Conservation (phyloP, 2,329 filamentous ascomycete species). For the Fusarium cicatricum region DNA sequence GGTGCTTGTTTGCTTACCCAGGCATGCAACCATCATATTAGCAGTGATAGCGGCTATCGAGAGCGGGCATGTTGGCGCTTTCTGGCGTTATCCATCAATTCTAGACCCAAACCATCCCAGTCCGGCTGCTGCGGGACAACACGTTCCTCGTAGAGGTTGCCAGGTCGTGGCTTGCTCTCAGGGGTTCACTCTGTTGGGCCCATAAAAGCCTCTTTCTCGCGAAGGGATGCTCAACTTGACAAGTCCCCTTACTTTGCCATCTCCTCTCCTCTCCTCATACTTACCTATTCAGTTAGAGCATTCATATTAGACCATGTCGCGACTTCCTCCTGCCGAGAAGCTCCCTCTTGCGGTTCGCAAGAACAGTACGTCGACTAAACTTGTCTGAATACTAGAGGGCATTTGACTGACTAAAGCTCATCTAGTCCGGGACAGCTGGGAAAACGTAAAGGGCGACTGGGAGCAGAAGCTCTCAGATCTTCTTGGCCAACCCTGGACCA, state of each 20-base stretch:
- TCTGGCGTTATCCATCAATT: constrained; percentile 5
- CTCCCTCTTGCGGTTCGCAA: constrained; percentile 61
- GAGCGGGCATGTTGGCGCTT: background rate
- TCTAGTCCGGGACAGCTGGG: constrained; percentile 62
- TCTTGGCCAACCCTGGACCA: constrained; percentile 59
- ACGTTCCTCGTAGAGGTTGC: constrained; percentile 9
- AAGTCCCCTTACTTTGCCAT: too few species aligned
- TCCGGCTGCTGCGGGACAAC: constrained; percentile 1
- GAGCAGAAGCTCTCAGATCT: constrained; percentile 55
- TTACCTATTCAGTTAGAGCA: background rate
- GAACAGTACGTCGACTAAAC: constrained; percentile 51
- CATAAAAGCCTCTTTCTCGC: constrained; percentile 19
- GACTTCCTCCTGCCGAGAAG: constrained; percentile 58
- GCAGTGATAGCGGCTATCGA: background rate
- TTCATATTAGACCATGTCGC: constrained; percentile 30
- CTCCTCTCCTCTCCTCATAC: background rate
- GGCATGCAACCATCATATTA: background rate
- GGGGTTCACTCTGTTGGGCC: constrained; percentile 4
- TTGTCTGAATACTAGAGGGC: too few species aligned
- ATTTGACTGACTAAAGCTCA: background rate
- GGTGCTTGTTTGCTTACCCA: background rate
- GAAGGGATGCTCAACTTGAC: background rate
- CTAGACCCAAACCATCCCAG: constrained; percentile 1
- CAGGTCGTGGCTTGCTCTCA: constrained; percentile 3
- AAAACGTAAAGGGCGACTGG: constrained; percentile 54